Base-by-base conservation (phyloP, 1,139 yeast genomes). In the Hyphopichia khmerensis region DNA sequence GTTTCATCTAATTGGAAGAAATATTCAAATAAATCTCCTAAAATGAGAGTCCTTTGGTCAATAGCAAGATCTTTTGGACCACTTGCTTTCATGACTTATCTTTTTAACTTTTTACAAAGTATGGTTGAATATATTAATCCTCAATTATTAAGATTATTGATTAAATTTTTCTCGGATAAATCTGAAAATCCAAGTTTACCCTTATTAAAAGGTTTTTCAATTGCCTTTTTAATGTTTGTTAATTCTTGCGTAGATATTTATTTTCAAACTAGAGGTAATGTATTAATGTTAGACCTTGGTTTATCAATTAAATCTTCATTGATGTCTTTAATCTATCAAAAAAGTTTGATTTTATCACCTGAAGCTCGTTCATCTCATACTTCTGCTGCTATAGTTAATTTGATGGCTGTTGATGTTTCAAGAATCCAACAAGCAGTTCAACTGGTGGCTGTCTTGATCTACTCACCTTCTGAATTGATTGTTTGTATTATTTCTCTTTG, bases 391-490 rank as follows among this genome's bases (percentile, higher is more conserved):
- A 76, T 81, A 36, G 63, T 80, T 40, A 81, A 80, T 48, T 62
- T 77, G 52, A 69, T 80, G 59, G 70, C 85, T n/a, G 81, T 79
- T 30, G 87, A 81, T 61, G 77, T 77, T n/a, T 60, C 57, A 31
- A 72, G 81, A 51, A 71, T 82, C 37, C 87, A 77, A 47, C 73
- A 70, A 21, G 60, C 80, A 41, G 65, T 80, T 3, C 75, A 73
- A 47, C 75, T 76, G 43, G 63, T 83, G 35, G 82, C 79, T 45
- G 69, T 75, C 3, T 52, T 84, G 38, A 63, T 84, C 44, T 76
- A 84, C 37, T 79, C 84, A 1, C 91, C 90, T 2, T 60, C 79
- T 7, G 77, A 82, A 45, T 65, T 84, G 27, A 56, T 76, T 0
- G 56, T 82, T 24, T 81, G 87, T 45, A 53, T 83, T 27, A 36